Conservation (phyloP, 257 asterid species). For the Nicotiana noctiflora region DNA sequence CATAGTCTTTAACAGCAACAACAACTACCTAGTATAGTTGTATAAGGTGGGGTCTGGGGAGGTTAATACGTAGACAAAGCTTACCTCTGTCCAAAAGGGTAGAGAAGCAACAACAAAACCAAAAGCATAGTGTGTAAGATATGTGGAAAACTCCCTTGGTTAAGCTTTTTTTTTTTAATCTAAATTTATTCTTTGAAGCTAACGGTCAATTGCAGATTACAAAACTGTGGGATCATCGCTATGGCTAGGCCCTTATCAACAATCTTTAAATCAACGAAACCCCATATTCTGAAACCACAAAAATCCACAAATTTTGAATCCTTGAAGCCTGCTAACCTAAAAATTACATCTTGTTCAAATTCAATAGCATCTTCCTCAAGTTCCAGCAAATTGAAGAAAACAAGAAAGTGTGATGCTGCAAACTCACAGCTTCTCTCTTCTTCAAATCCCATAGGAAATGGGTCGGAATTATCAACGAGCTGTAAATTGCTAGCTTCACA, state of each 20-base stretch:
- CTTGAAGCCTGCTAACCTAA: background rate
- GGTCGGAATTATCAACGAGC: background rate
- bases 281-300: conserved; percentile 19
- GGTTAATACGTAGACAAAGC: no score
- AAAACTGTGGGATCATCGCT: background rate
- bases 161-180: no score
- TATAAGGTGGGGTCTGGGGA: no score
- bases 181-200: background rate
- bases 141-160: no score
- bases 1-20: no score
- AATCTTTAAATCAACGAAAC: conserved; percentile 57
- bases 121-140: no score
- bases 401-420: conserved; percentile 2
- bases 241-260: conserved; percentile 44
- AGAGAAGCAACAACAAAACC: no score
- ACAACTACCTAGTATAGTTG: no score
- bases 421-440: background rate
- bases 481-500: conserved; percentile 13
- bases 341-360: background rate
- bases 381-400: background rate
- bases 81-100: no score
- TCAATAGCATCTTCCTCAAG: background rate
- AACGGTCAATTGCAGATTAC: background rate
- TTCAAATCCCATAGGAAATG: background rate
- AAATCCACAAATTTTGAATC: conserved; percentile 14